Base-by-base conservation (phyloP, 1,284 basidiomycete species). In the Phlebopus sp. region DNA sequence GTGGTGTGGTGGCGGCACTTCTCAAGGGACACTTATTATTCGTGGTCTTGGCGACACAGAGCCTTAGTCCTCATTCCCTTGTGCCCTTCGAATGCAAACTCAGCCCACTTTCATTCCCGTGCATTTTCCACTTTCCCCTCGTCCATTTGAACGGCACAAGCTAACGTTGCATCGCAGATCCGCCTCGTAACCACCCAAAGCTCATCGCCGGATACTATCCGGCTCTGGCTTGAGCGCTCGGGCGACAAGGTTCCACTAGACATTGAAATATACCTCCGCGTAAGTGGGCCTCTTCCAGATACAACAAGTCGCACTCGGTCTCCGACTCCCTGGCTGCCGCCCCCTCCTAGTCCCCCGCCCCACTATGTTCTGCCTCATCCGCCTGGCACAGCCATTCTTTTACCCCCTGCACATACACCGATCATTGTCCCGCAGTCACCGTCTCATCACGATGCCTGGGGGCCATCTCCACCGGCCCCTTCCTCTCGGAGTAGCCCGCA, bases 171-270 rank as follows among this genome's bases (percentile, higher is more conserved):
- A 17, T 38, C 18, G 49, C 62, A 85, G 81, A 86, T 90, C 55
- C 83, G 84, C 18, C 75, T 90, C 37, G 71, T 83, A 43, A 86
- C 86, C 14, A 81, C 78, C 17, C 83, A 81, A 51, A 72, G 77
- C 38, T 72, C 81, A 14, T 84, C 85, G 29, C 77, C 86, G n/a
- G 86, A 90, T 59, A 86, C 82, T 11, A 77, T 89, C 42, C 79
- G 86, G 4, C 72, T 90, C 11, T 89, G 86, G 86, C 72, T 90
- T 1, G 86, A 89, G 62, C 81, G 86, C 17, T 84, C 86, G 8
- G 86, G 86, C 3, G 69, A 72, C 46, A 73, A 66, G 3, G 78
- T 81, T 9, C 82, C 86, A 4, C 74, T 89, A 10, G 86, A 89
- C 63, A 86, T 90, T 51, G 84, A 89, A 59, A 87, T 90, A 42